These are phyloP conservation scores for Pseudocercospora fuligena DNA, from an alignment of 2,329 filamentous ascomycete genomes.

Conservation along the genomic window DNA sequence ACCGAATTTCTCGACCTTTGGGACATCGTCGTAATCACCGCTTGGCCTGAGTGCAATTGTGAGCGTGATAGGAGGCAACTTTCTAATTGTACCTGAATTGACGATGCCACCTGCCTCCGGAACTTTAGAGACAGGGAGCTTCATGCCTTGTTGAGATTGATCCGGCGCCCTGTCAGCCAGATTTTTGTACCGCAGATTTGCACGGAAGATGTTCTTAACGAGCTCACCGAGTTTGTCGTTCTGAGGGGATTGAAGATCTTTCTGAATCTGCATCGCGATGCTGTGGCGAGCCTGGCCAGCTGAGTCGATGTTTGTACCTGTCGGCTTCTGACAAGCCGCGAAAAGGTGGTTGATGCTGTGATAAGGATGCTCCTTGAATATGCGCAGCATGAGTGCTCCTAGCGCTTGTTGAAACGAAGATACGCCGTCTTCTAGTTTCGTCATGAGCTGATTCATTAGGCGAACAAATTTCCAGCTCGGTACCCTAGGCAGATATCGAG, in stretches of 20 bases:
- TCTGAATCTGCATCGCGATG: constrained; percentile 72
- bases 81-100: constrained; percentile 57
- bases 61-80: constrained; percentile 87
- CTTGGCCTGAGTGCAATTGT: constrained; percentile 75
- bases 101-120: constrained; percentile 66
- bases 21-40: constrained; percentile 76
- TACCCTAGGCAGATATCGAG: constrained; percentile 70
- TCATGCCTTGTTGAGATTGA: constrained; percentile 25
- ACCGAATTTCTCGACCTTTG: constrained; percentile 73
- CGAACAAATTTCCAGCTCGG: constrained; percentile 90
- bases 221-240: constrained; percentile 57
- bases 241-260: constrained; percentile 54
- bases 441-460: constrained; percentile 94
- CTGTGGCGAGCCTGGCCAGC: constrained; percentile 73
- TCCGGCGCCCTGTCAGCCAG: constrained; percentile 68
- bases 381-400: constrained; percentile 73
- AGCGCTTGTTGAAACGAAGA: constrained; percentile 78
- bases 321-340: constrained; percentile 59
- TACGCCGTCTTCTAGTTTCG: constrained; percentile 76
- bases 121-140: constrained; percentile 67
- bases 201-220: constrained; percentile 75
- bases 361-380: constrained; percentile 91
- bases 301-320: constrained; percentile 64
- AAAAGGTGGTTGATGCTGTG: constrained; percentile 98
- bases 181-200: constrained; percentile 67